Evolutionary conservation across 129 eudicot species (phyloP).

Genomic region (Lactuca sativa): DNA sequence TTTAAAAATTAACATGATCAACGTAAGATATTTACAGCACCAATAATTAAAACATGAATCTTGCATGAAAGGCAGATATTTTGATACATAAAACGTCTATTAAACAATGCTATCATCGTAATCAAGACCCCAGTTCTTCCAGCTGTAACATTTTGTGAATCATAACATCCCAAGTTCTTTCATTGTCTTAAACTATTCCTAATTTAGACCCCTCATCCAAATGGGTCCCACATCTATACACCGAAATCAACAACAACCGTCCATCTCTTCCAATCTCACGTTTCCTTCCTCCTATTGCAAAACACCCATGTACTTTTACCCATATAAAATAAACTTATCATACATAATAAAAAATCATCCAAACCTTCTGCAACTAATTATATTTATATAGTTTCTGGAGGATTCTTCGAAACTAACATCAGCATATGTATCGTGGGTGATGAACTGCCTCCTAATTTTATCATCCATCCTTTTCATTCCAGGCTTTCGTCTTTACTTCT

Average conservation of each 20-base stretch:
- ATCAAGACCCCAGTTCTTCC: conserved; percentile 8
- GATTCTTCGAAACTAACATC: conserved; percentile 20
- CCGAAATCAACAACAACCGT: conserved; percentile 19
- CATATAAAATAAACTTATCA: not conserved
- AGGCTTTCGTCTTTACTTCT: not conserved
- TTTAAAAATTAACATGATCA: no score
- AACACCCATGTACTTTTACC: conserved; percentile 9
- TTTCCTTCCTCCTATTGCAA: conserved; percentile 6
- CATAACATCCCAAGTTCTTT: not conserved
- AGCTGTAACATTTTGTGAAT: conserved; percentile 26
- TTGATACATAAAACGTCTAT: not conserved
- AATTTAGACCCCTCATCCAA: conserved; percentile 12
- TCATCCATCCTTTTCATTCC: conserved; percentile 5
- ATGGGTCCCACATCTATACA: conserved; percentile 16
- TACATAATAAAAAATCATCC: not conserved
- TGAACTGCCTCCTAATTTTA: not conserved
- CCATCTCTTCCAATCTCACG: conserved; percentile 25
- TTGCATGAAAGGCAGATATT: conserved; percentile 15
- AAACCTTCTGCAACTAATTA: conserved; percentile 22
- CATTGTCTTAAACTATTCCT: not conserved
- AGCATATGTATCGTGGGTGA: conserved; percentile 18
- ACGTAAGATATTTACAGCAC: no score
- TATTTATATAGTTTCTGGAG: conserved; percentile 25
- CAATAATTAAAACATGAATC: no score
- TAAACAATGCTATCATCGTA: conserved; percentile 10